These are phyloP conservation scores for Cladosporium sp. DNA, from an alignment of 2,329 filamentous ascomycete genomes.

Conservation along the genomic window DNA sequence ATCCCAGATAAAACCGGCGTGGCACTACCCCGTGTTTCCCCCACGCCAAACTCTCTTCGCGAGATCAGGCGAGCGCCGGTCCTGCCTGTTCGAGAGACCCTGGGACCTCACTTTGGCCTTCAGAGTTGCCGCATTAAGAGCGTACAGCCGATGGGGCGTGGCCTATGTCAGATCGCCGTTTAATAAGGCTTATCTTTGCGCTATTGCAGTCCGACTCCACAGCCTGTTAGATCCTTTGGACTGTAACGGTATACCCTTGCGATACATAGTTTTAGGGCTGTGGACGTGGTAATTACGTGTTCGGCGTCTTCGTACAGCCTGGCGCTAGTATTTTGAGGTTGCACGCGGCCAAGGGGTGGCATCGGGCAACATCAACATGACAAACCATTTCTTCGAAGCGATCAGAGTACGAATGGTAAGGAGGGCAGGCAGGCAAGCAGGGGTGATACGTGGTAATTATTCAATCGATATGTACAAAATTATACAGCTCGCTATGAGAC, in stretches of 20 bases:
- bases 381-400: not conserved
- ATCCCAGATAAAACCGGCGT: not conserved
- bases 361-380: not conserved
- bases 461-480: not conserved
- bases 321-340: not conserved
- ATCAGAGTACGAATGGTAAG: not conserved
- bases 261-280: not conserved
- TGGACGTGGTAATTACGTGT: not conserved
- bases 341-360: not conserved
- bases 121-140: not conserved
- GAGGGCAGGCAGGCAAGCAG: not conserved
- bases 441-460: not conserved
- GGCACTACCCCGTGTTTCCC: conserved; percentile 14
- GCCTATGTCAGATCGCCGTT: not conserved
- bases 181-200: not conserved
- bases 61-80: conserved; percentile 9
- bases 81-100: not conserved
- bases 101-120: not conserved
- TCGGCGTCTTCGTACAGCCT: not conserved
- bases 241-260: not conserved
- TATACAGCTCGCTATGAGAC: conserved; percentile 4
- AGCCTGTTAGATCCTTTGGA: not conserved
- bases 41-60: conserved; percentile 8
- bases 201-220: not conserved
- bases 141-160: conserved; percentile 4